These are phyloP conservation scores for Sequoiadendron giganteum DNA, from an alignment of 75 land plant genomes.

Conservation along the genomic window DNA sequence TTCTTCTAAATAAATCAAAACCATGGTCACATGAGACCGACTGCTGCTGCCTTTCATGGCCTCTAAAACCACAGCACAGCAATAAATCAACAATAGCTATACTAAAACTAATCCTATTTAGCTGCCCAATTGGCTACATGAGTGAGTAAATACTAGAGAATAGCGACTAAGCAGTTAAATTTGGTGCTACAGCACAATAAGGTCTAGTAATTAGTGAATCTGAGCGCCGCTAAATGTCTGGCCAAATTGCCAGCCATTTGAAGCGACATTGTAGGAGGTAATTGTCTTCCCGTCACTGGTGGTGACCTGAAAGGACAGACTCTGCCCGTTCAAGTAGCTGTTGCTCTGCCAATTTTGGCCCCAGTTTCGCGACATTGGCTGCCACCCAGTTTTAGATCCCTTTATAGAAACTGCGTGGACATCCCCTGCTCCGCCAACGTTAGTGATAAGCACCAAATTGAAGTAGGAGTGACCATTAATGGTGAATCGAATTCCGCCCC, in stretches of 20 bases:
- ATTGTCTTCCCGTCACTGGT: constrained; percentile 23
- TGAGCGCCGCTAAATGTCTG: constrained; percentile 23
- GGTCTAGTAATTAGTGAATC: background rate
- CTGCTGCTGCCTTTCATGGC: background rate
- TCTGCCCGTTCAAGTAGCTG: constrained; percentile 11
- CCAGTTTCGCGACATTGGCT: constrained; percentile 35
- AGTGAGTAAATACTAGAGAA: background rate
- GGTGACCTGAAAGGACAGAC: constrained; percentile 23
- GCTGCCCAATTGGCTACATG: background rate
- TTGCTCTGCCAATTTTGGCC: constrained; percentile 25
- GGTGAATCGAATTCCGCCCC: constrained; percentile 15
- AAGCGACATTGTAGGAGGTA: constrained; percentile 19
- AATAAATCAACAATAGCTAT: background rate
- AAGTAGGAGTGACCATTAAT: constrained; percentile 8
- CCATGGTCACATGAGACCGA: background rate
- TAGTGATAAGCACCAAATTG: constrained; percentile 10
- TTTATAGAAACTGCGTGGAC: constrained; percentile 13
- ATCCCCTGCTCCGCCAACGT: constrained; percentile 19
- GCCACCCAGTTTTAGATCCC: constrained; percentile 22
- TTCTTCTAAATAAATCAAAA: background rate
- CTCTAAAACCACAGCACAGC: background rate
- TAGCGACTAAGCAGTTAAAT: background rate
- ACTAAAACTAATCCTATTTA: background rate
- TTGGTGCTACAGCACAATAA: background rate
- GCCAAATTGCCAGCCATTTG: constrained; percentile 26